Base-by-base conservation (phyloP, 106 monocot genomes). In the Hemerocallis citrina region DNA sequence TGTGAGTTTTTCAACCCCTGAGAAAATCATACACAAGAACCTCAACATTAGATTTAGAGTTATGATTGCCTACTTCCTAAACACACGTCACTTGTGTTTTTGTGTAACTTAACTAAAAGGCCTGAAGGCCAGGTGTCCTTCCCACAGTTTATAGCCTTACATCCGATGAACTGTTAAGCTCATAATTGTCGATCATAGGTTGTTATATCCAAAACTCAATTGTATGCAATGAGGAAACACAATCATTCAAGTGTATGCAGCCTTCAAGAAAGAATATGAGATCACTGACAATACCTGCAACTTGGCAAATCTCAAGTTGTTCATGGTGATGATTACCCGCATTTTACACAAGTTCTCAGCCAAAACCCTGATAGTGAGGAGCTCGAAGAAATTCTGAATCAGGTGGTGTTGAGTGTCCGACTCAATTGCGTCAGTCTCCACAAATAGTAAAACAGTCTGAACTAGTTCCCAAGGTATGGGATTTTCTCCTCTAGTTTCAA, bases 241-340 rank as follows among this genome's bases (percentile, higher is more conserved):
- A 30, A 10, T 33, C 16, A 47, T 4, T 49, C 46, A 21, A 34
- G 2, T 49, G 33, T 14, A 48, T 48, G 49, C 34, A 34, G 46
- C 22, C 47, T 34, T 47, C 54, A 57, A 57, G 57, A 1, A 47
- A 37, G 4, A 39, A 30, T 32, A 68, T 45, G 19, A n/a, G 14
- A 16, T 21, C 12, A 32, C 33, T 45, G 22, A 19, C 0, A 14
- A 13, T 79, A 90, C 89, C 89, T 90, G 73, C 52, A 81, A 30
- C 34, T 74, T 73, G 5, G 81, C 51, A 62, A 74, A 90, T 63
- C 63, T 82, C 49, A 67, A 57, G 67, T 85, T 90, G 46, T 85
- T 90, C 73, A 90, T 85, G 46, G 67, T 85, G 41, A 90, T 37
- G 6, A 90, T 74, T 28, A 82, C 68, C 19, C 57, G 62, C 34